A percentile compares a stretch with the other conserved stretches of the same genome.
These are phyloP conservation scores for Gossypium lobatum DNA, from an alignment of 441 rosid species.

Conservation along the genomic window DNA sequence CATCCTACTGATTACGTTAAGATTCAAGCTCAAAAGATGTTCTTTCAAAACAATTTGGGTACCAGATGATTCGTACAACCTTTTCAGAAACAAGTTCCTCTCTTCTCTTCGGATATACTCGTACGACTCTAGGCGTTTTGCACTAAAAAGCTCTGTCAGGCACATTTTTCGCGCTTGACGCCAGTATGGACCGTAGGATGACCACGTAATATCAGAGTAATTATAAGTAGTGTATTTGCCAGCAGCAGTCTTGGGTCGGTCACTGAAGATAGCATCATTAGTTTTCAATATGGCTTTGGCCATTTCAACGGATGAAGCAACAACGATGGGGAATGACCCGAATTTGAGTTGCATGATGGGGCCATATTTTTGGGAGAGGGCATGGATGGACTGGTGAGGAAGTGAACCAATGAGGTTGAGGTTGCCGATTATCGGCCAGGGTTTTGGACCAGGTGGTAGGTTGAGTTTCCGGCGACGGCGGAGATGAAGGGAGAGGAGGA, in stretches of 20 bases:
- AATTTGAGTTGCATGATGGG: conserved; percentile 30
- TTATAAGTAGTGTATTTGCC: conserved; percentile 42
- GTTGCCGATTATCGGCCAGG: conserved; percentile 42
- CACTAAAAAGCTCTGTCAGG: conserved; percentile 31
- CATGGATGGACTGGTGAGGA: conserved; percentile 36
- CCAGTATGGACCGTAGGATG: conserved; percentile 43
- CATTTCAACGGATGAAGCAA: conserved; percentile 33
- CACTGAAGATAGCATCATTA: conserved; percentile 27
- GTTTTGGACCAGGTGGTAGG: conserved; percentile 33
- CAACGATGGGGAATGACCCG: conserved; percentile 31
- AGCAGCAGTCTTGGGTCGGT: conserved; percentile 29
- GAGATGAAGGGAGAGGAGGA: conserved; percentile 27
- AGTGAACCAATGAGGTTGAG: conserved; percentile 31
- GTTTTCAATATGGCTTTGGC: conserved; percentile 32
- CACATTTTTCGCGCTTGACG: conserved; percentile 37
- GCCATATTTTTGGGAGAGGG: conserved; percentile 30
- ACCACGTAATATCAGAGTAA: conserved; percentile 36
- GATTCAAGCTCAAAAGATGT: conserved; percentile 27
- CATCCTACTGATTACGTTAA: conserved; percentile 38
- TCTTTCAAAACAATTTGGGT: conserved; percentile 24
- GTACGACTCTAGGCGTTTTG: conserved; percentile 33
- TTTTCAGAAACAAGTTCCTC: conserved; percentile 8
- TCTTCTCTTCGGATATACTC: conserved; percentile 43
- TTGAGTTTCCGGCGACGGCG: conserved; percentile 30
- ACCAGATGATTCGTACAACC: conserved; percentile 13